Base-by-base conservation (phyloP, 257 asterid genomes). In the Gentiana straminea region DNA sequence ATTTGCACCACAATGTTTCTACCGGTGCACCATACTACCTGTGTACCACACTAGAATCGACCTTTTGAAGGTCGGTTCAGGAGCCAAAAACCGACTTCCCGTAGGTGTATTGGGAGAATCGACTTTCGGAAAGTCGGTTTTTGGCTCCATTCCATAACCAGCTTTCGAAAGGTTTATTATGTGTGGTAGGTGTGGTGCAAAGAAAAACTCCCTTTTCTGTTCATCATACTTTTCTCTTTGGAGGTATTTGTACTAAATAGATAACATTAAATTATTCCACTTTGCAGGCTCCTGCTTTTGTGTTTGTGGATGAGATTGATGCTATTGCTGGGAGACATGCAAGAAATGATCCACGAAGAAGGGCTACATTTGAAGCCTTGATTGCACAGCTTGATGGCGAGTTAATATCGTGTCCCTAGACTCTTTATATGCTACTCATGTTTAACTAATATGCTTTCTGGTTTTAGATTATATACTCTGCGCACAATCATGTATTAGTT, bases 271-370 rank as follows among this genome's bases (percentile, higher is more conserved):
- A 55, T 13, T 45, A 35, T 13, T 64, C 64, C 64, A 60, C 64
- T 66, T 60, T 73, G 74, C 79, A 91, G 98, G 98, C 98, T 70
- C 98, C 98, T 46, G 83, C 94, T 51, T 87, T 91, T 77, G 79
- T 91, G 55, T 91, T 91, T 79, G 81, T 91, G 70, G 98, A 91
- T 67, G 98, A 91, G 82, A 87, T 91, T 70, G 98, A 91, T 81
- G 98, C 98, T 70, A 84, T 91, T 71, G 97, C 96, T 75, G 98
- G 98, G 74, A 79, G 95, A 77, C 93, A 87, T 70, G 93, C 97
- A 56, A 76, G 77, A 69, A 85, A 77, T 72, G 97, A 91, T 78
- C 95, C 93, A 50, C 84, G 90, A 54, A 80, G 96, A 70, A 76
- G 79, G 62, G 88, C 87, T 64, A 83, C 97, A 51, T 85, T 87